Evolutionary conservation across 2,329 filamentous ascomycete genomes (phyloP).

Genomic region (Cercospora sesami): DNA sequence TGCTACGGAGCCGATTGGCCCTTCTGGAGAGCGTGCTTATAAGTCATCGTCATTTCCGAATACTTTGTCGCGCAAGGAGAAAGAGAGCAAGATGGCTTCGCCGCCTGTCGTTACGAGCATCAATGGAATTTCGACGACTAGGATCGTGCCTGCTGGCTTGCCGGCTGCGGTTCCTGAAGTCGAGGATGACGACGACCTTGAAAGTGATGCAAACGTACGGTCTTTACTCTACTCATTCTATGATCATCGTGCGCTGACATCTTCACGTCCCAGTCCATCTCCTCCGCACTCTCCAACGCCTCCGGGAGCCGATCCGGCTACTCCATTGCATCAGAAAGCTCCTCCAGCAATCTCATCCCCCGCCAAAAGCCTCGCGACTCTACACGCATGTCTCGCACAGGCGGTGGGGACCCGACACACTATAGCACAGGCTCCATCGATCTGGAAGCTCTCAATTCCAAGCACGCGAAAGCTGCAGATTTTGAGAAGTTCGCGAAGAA

Average conservation of each 20-base stretch:
- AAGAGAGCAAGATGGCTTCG: background rate
- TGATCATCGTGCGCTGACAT: background rate
- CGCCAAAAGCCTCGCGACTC: slow-evolving; percentile 1
- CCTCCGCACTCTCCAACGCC: background rate
- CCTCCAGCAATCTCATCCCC: background rate
- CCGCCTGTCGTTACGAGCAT: background rate
- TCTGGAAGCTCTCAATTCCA: slow-evolving; percentile 9
- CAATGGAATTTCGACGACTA: slow-evolving; percentile 1
- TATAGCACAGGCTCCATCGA: slow-evolving; percentile 14
- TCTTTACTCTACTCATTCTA: background rate
- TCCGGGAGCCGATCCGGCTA: background rate
- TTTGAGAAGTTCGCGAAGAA: slow-evolving; percentile 11
- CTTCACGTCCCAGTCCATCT: background rate
- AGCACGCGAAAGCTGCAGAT: slow-evolving; percentile 11
- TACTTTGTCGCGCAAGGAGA: background rate
- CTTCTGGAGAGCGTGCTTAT: slow-evolving; percentile 9
- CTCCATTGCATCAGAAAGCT: background rate
- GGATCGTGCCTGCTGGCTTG: slow-evolving; percentile 9
- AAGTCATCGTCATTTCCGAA: background rate
- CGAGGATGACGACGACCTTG: slow-evolving; percentile 3
- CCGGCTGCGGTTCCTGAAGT: slow-evolving; percentile 4
- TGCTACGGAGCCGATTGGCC: slow-evolving; percentile 9
- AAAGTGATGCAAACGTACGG: background rate
- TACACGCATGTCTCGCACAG: background rate
- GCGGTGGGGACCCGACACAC: background rate